A percentile compares a stretch with the other conserved stretches of the same genome.
These are phyloP conservation scores for Nepenthes gracilis DNA, from an alignment of 148 eudicot genomes.

Conservation along the genomic window DNA sequence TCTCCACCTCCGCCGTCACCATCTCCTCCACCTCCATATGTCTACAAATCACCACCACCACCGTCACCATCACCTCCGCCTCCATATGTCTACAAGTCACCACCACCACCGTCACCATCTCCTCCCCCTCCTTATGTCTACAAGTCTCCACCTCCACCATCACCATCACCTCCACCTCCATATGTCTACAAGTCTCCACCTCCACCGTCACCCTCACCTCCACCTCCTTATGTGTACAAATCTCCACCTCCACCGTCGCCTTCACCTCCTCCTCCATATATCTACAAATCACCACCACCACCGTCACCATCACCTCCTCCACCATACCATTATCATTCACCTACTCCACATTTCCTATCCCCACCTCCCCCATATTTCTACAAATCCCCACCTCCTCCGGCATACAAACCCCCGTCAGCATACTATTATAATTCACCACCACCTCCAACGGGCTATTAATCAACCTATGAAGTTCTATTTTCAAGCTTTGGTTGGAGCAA, in stretches of 20 bases:
- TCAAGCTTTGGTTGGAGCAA: neutral
- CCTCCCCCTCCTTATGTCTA: constrained; percentile 1
- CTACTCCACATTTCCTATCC: neutral
- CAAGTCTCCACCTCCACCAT: constrained; percentile 11
- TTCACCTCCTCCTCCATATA: constrained; percentile 8
- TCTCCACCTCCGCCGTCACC: constrained; percentile 8
- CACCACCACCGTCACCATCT: constrained; percentile 9
- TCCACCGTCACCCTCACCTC: too few species aligned
- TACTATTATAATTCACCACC: neutral
- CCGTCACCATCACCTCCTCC: neutral
- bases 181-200: too few species aligned
- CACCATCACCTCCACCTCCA: too few species aligned
- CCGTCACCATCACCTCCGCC: neutral
- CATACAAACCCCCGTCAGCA: neutral
- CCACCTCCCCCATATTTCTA: constrained; percentile 1
- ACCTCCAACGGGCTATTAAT: neutral
- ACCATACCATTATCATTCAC: neutral
- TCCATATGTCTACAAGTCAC: constrained; percentile 4
- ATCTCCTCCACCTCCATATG: neutral
- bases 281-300: constrained; percentile 10
- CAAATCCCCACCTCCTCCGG: neutral
- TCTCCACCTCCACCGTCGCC: constrained; percentile 9
- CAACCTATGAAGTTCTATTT: too few species aligned
- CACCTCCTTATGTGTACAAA: constrained; percentile 4
- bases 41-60: constrained; percentile 7